Evolutionary conservation across 192 early-diverging fungal species (phyloP).

Genomic region (Coemansia sp.): DNA sequence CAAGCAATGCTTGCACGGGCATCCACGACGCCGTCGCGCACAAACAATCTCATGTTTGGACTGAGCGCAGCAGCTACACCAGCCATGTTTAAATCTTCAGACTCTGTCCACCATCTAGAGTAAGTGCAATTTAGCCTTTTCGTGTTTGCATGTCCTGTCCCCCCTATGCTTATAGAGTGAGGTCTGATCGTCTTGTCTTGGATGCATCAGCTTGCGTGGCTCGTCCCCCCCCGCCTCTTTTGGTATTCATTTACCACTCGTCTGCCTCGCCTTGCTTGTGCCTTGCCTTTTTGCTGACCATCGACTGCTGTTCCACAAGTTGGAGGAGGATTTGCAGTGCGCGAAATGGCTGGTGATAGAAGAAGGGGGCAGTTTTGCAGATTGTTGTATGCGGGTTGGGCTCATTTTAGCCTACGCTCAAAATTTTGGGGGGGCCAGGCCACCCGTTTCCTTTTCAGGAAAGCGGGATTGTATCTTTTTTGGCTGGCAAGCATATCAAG

Average conservation of each 20-base stretch:
- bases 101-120: background rate
- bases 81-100: background rate
- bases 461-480: conserved; percentile 19
- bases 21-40: conserved; percentile 6
- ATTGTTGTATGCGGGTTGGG: conserved; percentile 8
- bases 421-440: conserved; percentile 21
- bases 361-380: conserved; percentile 6
- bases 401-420: conserved; percentile 7
- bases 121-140: background rate
- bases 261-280: background rate
- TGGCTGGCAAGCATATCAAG: conserved; percentile 26
- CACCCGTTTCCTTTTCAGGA: conserved; percentile 15
- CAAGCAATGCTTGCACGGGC: conserved; percentile 10
- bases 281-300: background rate
- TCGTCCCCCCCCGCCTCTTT: background rate
- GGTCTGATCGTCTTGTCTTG: conserved; percentile 11
- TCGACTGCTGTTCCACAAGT: conserved; percentile 1
- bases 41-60: conserved; percentile 10
- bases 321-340: conserved; percentile 6
- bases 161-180: background rate
- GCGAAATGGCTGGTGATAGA: conserved; percentile 11
- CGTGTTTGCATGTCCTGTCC: background rate
- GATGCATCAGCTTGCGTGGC: conserved; percentile 7
- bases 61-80: conserved; percentile 1
- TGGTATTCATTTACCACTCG: conserved; percentile 10